Conservation (phyloP, 1,139 yeast species). For the Saccharomyces hybrid region DNA sequence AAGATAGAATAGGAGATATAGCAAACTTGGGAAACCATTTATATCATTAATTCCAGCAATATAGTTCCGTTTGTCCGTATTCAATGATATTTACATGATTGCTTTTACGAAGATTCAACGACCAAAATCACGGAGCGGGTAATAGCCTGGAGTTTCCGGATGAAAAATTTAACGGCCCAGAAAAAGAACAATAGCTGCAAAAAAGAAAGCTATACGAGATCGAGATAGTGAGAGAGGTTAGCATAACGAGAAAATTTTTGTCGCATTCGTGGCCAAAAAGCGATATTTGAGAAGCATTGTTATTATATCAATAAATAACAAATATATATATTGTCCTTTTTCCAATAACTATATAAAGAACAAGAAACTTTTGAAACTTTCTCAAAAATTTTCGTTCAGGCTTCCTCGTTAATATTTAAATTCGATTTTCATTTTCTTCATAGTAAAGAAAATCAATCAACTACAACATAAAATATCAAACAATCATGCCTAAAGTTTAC, state of each 20-base stretch:
- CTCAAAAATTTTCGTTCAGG: background rate
- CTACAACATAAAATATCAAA: slow-evolving; percentile 7
- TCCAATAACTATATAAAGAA: background rate
- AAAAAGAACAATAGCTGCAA: background rate
- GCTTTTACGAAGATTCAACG: background rate
- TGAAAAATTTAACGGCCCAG: background rate
- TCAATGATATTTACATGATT: background rate
- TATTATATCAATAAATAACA: background rate
- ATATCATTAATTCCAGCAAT: background rate
- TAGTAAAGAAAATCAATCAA: slow-evolving; percentile 5
- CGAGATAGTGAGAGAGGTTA: background rate
- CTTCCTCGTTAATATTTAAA: background rate
- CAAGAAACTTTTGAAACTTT: background rate
- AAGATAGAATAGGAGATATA: background rate
- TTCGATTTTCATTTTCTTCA: background rate
- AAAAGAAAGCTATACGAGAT: background rate
- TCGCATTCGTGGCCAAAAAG: background rate
- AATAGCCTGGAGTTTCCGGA: background rate
- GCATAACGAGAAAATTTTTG: background rate
- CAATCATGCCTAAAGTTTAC: slow-evolving; percentile 36
- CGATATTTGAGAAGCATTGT: background rate
- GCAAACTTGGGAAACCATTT: background rate
- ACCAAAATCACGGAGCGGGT: background rate
- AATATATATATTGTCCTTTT: background rate
- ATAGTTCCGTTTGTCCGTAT: background rate